Evolutionary conservation across 192 early-diverging fungal species (phyloP), one percentile per base, ranked within the genome.

Genomic region (Rhizophagus prolifer): DNA sequence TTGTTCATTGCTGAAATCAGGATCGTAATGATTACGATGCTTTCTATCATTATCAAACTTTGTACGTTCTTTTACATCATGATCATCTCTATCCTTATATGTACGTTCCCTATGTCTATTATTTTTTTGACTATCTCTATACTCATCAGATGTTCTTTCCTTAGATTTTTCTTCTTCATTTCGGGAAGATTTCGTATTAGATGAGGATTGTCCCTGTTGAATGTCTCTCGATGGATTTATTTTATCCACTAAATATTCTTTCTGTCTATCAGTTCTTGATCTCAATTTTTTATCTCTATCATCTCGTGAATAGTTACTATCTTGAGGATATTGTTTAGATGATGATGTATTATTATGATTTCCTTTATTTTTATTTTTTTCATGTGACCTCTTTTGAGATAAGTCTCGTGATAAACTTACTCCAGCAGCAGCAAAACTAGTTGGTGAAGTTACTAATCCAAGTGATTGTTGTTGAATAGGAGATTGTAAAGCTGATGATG

Each of bases 61-160:
- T 31, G 28, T 10, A 16, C 62, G 62, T 31, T 30, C 62, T 16
- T 30, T 26, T 30, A 6, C 62, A 19, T 64, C 25, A 79, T 28
- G 91, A 75, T 12, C 89, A 82, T 54, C 47, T 50, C 47, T 54
- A 54, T 54, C 50, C 16, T 21, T 54, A 54, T 54, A 16, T 7
- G 50, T n/a, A n/a, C n/a, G n/a, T n/a, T n/a, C 6, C 5, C 5
- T 54, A 54, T 54, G 50, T 44, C 41, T 44, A 44, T 12, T 12
- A 44, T 44, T 44, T 44, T 12, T 44, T 44, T 44, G 41, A 44
- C 1, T 44, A 44, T 44, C 41, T 10, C 19, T 54, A 54, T 54
- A 54, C 6, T 54, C 50, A 54, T 54, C 50, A 54, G 50, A 21
- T 1, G 50, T 21, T 54, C 19, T 21, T 21, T 54, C 50, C 7